Evolutionary conservation across 2,329 filamentous ascomycete genomes (phyloP), one percentile per base, ranked within the genome.

Genomic region (Neopestalotiopsis sp.): DNA sequence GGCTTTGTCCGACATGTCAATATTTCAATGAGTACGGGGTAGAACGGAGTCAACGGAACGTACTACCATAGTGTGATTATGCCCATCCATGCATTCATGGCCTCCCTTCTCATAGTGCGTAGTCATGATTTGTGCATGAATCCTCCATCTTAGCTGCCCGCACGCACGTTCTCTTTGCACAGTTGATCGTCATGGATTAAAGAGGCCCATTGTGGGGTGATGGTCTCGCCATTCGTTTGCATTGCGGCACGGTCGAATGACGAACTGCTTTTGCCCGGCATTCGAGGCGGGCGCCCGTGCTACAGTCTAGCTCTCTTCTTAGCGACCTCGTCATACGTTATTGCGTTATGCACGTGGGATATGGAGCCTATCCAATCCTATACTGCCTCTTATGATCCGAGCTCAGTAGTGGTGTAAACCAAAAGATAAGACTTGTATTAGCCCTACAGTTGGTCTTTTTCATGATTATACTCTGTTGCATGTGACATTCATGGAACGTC

Each of bases 1-100:
- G 62, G 62, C 62, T 65, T 65, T 65, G 62, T 65, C 62, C 62
- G 62, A 45, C 62, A 34, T 52, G 40, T 65, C 62, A 49, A 24
- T 52, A 24, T 65, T n/a, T 30, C 60, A 24, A 63, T 24, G 14
- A 63, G 40, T 38, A 63, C 30, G 34, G 30, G 30, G 38, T 52
- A n/a, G 45, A 17, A n/a, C 13, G 57, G 30, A 13, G 24, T 3
- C 13, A 10, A 10, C 57, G 57, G 57, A 59, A 24, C 24, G 32
- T 40, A 40, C 38, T 63, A 63, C 32, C 60, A 40, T 24, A 34
- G 60, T 28, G 57, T 34, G 28, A 17, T 59, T 59, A 30, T 30
- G 57, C 30, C 30, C 57, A 34, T 30, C 24, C 57, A 59, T 59
- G 24, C 57, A 30, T 14, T 12, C 17, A 10, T 10, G 28, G 24